phyloP scores from a whole-genome alignment of 2,329 filamentous ascomycete genomes.

The Juglanconis juglandina region DNA sequence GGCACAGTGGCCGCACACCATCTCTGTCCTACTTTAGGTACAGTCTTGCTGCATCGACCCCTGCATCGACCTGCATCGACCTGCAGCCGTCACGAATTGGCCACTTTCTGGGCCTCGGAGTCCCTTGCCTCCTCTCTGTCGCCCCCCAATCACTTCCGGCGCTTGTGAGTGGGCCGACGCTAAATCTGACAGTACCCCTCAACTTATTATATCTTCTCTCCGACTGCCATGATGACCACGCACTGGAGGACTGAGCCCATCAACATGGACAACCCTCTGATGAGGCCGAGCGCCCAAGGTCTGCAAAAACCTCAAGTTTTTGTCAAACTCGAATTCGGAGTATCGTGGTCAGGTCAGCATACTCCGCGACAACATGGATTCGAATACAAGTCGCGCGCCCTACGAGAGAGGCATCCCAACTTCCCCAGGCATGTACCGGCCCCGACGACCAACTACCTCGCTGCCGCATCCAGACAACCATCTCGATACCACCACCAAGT shows the following conservation, averaged over 20 bases:
- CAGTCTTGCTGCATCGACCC: neutral
- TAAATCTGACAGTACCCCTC: neutral
- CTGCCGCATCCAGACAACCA: conserved; percentile 19
- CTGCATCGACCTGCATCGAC: neutral
- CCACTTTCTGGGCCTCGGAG: neutral
- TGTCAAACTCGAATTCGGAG: conserved; percentile 49
- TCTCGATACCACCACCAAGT: conserved; percentile 6
- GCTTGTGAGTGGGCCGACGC: neutral
- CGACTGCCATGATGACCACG: neutral
- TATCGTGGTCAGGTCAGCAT: conserved; percentile 46
- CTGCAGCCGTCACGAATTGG: neutral
- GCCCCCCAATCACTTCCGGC: neutral
- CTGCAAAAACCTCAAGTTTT: conserved; percentile 42
- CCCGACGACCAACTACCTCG: conserved; percentile 43
- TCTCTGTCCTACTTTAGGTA: neutral
- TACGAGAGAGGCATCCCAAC: conserved; percentile 38
- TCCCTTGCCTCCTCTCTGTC: neutral
- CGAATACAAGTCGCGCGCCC: conserved; percentile 44
- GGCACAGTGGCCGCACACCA: neutral
- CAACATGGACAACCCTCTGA: conserved; percentile 24
- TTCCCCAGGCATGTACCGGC: conserved; percentile 46
- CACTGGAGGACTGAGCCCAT: neutral
- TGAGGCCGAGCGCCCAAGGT: conserved; percentile 25
- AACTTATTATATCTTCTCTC: neutral
- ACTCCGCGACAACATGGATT: conserved; percentile 41